Evolutionary conservation across 1,284 basidiomycete genomes (phyloP).

Genomic region (Sporisorium reilianum): DNA sequence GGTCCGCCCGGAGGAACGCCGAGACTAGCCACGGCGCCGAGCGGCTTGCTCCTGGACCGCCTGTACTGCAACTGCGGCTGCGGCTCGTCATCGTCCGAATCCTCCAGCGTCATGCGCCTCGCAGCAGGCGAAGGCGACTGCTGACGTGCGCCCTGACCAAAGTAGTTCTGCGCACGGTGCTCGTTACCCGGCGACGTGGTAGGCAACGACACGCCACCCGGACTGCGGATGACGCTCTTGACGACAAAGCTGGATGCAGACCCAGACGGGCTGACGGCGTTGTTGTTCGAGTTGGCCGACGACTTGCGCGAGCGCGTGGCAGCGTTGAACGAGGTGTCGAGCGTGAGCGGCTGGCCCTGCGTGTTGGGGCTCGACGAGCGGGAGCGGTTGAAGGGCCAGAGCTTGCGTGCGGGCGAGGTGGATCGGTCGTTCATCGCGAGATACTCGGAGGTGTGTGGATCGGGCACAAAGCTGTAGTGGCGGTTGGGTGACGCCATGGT

Average conservation of each 20-base stretch:
- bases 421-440: slow-evolving; percentile 38
- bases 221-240: slow-evolving; percentile 53
- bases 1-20: slow-evolving; percentile 63
- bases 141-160: slow-evolving; percentile 5
- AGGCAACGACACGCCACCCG: slow-evolving; percentile 55
- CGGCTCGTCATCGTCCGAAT: slow-evolving; percentile 33
- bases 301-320: slow-evolving; percentile 35
- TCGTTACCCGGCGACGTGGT: slow-evolving; percentile 27
- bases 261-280: slow-evolving; percentile 29
- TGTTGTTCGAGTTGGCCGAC: slow-evolving; percentile 23
- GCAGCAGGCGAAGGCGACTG: slow-evolving; percentile 22
- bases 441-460: slow-evolving; percentile 29
- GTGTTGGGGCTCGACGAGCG: slow-evolving; percentile 48
- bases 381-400: slow-evolving; percentile 56
- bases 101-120: slow-evolving; percentile 40
- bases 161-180: slow-evolving; percentile 5
- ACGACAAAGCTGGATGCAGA: slow-evolving; percentile 54
- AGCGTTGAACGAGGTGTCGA: slow-evolving; percentile 21
- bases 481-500: slow-evolving; percentile 25
- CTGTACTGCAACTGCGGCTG: slow-evolving; percentile 41
- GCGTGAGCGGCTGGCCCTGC: slow-evolving; percentile 16
- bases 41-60: slow-evolving; percentile 43
- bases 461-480: slow-evolving; percentile 34
- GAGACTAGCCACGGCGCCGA: slow-evolving; percentile 37
- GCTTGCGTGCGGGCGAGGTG: slow-evolving; percentile 32